Conservation (phyloP, 164 flowering plant genomes). For the Tinospora cordifolia region DNA sequence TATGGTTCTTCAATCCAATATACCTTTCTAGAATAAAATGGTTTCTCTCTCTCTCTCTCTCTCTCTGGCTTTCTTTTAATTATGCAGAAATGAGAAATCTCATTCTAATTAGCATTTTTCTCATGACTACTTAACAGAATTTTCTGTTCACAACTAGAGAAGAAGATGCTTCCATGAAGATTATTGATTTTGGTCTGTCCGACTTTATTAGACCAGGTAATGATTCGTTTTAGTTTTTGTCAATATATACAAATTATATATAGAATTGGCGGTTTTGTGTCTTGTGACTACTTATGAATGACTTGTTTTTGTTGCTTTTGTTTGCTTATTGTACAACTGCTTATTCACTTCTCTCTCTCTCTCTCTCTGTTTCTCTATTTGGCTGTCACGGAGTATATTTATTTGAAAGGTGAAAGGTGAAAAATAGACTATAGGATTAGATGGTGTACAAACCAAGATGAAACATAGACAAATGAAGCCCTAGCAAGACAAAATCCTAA, state of each 20-base stretch:
- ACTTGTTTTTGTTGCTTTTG: not conserved
- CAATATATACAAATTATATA: not conserved
- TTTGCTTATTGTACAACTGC: not conserved
- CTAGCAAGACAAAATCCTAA: not conserved
- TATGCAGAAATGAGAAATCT: too few relatives aligned
- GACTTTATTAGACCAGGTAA: slow-evolving; percentile 88
- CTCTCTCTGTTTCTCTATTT: not conserved
- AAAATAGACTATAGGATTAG: not conserved
- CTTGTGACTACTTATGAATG: not conserved
- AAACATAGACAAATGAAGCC: not conserved
- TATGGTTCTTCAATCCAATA: not conserved
- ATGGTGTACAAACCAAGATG: not conserved
- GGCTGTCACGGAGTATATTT: not conserved
- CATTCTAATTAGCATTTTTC: slow-evolving; percentile 7
- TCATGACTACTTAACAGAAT: slow-evolving; percentile 50
- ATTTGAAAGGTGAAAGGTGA: not conserved
- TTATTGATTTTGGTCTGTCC: slow-evolving; percentile 97
- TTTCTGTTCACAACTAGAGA: slow-evolving; percentile 75
- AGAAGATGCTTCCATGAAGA: slow-evolving; percentile 90
- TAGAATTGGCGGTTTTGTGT: not conserved
- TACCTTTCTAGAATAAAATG: slow-evolving; percentile 1
- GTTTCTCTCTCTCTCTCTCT: not conserved
- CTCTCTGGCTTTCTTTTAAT: not conserved
- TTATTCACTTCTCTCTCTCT: not conserved
- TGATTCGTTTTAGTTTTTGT: not conserved